Evolutionary conservation across 2,329 filamentous ascomycete species (phyloP).

Genomic region (Chrysosporium queenslandicum): DNA sequence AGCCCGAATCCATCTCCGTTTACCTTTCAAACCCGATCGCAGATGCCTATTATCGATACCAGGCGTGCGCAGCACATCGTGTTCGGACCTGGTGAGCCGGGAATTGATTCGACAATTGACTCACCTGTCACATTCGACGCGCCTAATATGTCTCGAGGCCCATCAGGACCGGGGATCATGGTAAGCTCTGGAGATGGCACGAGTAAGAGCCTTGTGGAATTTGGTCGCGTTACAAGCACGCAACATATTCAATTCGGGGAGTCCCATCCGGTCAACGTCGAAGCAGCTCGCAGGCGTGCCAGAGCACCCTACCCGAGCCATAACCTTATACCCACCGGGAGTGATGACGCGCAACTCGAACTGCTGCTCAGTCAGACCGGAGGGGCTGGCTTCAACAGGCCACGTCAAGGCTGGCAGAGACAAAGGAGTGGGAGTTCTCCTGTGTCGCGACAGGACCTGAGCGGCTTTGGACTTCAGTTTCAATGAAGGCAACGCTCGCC

Average conservation of each 20-base stretch:
- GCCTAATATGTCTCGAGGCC: conserved; percentile 18
- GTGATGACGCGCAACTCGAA: conserved; percentile 15
- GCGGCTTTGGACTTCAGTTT: conserved; percentile 20
- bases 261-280: conserved; percentile 19
- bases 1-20: conserved; percentile 4
- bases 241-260: conserved; percentile 22
- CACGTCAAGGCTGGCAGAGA: conserved; percentile 1
- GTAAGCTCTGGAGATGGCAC: conserved; percentile 17
- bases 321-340: conserved; percentile 22
- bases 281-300: conserved; percentile 19
- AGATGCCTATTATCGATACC: conserved; percentile 8
- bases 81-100: conserved; percentile 14
- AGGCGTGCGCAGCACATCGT: conserved; percentile 5
- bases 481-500: conserved; percentile 2
- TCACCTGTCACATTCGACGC: conserved; percentile 15
- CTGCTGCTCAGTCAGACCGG: neutral
- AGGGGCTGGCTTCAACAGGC: neutral
- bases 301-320: conserved; percentile 19
- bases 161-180: conserved; percentile 23
- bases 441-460: conserved; percentile 19
- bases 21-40: neutral
- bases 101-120: conserved; percentile 9
- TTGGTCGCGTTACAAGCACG: conserved; percentile 11
- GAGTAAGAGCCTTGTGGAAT: conserved; percentile 16
- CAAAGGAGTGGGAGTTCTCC: conserved; percentile 22